A percentile compares a stretch with the other conserved stretches of the same genome.
Conservation (phyloP, 768 basidiomycete species). For the Russula griseocarnosa region DNA sequence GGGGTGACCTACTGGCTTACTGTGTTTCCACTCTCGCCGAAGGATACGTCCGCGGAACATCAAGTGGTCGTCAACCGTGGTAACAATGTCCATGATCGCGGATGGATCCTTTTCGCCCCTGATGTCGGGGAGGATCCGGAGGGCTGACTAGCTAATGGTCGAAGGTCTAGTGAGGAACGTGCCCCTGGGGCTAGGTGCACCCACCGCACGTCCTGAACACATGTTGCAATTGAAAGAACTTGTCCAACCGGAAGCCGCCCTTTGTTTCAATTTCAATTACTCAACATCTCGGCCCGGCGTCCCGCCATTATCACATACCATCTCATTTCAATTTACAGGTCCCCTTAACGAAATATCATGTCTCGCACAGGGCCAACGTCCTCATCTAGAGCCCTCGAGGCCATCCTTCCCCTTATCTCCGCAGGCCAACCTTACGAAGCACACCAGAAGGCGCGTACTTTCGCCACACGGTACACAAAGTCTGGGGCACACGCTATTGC, state of each 20-base stretch:
- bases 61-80: conserved; percentile 2
- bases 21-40: conserved; percentile 22
- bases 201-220: conserved; percentile 15
- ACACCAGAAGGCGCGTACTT: conserved; percentile 95
- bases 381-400: conserved; percentile 65
- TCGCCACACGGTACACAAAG: conserved; percentile 83
- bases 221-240: conserved; percentile 17
- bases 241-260: neutral
- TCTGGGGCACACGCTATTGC: conserved; percentile 79
- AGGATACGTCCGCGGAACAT: conserved; percentile 22
- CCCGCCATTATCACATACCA: neutral
- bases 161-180: conserved; percentile 5
- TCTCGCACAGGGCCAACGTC: conserved; percentile 32
- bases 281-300: neutral
- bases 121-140: neutral
- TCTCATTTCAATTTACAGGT: neutral
- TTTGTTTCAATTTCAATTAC: too few species aligned
- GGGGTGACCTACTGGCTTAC: conserved; percentile 12
- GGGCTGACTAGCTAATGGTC: neutral
- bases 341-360: conserved; percentile 3
- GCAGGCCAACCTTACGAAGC: conserved; percentile 81
- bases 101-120: neutral
- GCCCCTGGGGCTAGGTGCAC: conserved; percentile 6
- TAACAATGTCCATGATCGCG: neutral
- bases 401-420: conserved; percentile 69